Evolutionary conservation across 306 rosid genomes (phyloP), one percentile per base, ranked within the genome.

Genomic region (Vigna reflexopilosa): DNA sequence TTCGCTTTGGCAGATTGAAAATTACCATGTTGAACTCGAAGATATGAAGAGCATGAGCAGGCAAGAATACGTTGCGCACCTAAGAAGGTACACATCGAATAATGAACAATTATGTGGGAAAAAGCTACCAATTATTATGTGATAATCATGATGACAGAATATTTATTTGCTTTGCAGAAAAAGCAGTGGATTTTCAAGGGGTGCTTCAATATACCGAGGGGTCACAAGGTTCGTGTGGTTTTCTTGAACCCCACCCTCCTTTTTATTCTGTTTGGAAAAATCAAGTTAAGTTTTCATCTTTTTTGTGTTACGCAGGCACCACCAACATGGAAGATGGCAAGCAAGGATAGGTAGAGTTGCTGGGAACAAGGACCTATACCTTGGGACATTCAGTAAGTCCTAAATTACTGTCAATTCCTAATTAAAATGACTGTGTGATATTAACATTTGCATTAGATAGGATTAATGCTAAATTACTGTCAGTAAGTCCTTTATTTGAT

Each of bases 301-400:
- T 55, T 69, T 32, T 48, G 10, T 74, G 68, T 52, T 79, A 36
- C 85, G 45, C 80, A 96, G 99, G 68, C 99, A 96, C 82, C 99
- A 96, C 66, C 99, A 96, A 65, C 98, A 96, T 72, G 99, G 99
- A 30, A 87, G 99, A 87, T 96, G 99, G 99, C 99, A 96, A 85
- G 99, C 99, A 55, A 87, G 99, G 83, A 96, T 96, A 19, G 99
- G 99, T 78, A 88, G 99, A 59, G 99, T 96, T 19, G 99, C 99
- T 13, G 99, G 99, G 67, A 96, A 96, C 88, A 96, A 96, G 56
- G 99, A 96, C 83, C 96, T 96, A 57, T 96, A 96, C 85, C 98
- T 96, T 19, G 99, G 99, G 26, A 96, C 99, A 55, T 96, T 96
- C 88, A 90, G 99, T 96, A 67, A 84, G 92, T 80, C 32, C 17